phyloP scores from a whole-genome alignment of 257 asterid species.

The Solanum appendiculatum region DNA sequence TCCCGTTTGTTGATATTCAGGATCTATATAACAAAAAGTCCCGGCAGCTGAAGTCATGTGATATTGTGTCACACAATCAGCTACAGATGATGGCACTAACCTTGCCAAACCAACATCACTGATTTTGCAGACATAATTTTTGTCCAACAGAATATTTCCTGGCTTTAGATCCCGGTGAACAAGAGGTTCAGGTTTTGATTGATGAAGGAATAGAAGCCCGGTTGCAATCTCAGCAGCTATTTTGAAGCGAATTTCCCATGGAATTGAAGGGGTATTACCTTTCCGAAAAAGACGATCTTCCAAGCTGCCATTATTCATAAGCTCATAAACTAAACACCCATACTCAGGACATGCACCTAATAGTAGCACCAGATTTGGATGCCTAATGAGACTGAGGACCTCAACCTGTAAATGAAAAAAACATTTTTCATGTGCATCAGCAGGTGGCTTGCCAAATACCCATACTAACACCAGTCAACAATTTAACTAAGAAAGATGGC shows the following conservation, averaged over 20 bases:
- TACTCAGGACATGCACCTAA: slow-evolving; percentile 80
- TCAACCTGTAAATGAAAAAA: slow-evolving; percentile 33
- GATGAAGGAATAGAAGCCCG: slow-evolving; percentile 71
- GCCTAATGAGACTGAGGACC: slow-evolving; percentile 62
- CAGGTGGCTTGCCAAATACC: not conserved
- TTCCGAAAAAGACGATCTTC: slow-evolving; percentile 65
- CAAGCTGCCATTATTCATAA: slow-evolving; percentile 67
- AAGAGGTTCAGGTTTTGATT: slow-evolving; percentile 72
- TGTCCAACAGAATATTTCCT: slow-evolving; percentile 60
- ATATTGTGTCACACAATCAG: slow-evolving; percentile 56
- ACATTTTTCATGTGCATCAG: not conserved
- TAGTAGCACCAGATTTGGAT: slow-evolving; percentile 80
- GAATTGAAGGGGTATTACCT: slow-evolving; percentile 64
- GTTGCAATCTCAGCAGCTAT: slow-evolving; percentile 67
- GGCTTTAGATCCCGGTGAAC: slow-evolving; percentile 88
- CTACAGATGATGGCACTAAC: slow-evolving; percentile 56
- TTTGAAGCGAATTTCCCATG: slow-evolving; percentile 69
- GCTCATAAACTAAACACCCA: slow-evolving; percentile 81
- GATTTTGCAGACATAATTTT: slow-evolving; percentile 56
- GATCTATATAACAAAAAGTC: slow-evolving; percentile 76
- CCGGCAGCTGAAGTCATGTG: slow-evolving; percentile 88
- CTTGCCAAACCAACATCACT: slow-evolving; percentile 82
- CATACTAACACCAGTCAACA: not conserved
- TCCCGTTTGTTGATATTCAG: slow-evolving; percentile 79
- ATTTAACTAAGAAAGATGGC: not conserved